Evolutionary conservation across 495 filamentous ascomycete species (phyloP), one percentile per base, ranked within the genome.

Genomic region (Talaromyces adpressus): DNA sequence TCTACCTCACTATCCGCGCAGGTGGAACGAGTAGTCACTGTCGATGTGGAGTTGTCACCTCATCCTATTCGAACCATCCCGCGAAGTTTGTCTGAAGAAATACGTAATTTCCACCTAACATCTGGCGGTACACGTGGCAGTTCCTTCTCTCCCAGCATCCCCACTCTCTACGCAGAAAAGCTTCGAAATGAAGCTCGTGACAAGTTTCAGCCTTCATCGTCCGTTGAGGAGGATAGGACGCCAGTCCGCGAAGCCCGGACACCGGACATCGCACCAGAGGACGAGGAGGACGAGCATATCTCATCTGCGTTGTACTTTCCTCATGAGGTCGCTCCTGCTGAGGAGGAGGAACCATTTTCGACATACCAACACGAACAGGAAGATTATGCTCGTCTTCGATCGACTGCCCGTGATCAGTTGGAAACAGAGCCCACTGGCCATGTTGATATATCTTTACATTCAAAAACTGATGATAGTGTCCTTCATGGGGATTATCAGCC

Each of bases 301-400:
- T 93, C 90, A 8, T 97, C 93, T 47, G 93, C 93, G 11, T 80
- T 96, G 59, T 98, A 98, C 73, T 84, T 94, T 66, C 94, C 94
- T 20, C 94, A 98, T 77, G 86, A 90, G 75, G 82, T 83, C 60
- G 82, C 82, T n/a, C 68, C 70, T 2, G 65, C 72, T 8, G 77
- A 68, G 27, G 67, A 70, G 51, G 72, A 80, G 54, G 66, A 51
- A n/a, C 72, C 69, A 41, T 69, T 67, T 65, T 73, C 71, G 66
- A 77, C 67, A 57, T 72, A 65, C 72, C 72, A 64, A 62, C 75
- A 62, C 75, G 68, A 68, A 71, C 20, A 70, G 73, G 39, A 66
- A 75, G 67, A 69, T 68, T 70, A 70, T 68, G 41, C 25, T 23
- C 25, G 20, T 11, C n/a, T 23, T 9, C 18, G 32, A 34, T 29